A percentile compares a stretch with the other conserved stretches of the same genome.
phyloP scores from a whole-genome alignment of 768 basidiomycete species.

The Cyclocybe aegerita region DNA sequence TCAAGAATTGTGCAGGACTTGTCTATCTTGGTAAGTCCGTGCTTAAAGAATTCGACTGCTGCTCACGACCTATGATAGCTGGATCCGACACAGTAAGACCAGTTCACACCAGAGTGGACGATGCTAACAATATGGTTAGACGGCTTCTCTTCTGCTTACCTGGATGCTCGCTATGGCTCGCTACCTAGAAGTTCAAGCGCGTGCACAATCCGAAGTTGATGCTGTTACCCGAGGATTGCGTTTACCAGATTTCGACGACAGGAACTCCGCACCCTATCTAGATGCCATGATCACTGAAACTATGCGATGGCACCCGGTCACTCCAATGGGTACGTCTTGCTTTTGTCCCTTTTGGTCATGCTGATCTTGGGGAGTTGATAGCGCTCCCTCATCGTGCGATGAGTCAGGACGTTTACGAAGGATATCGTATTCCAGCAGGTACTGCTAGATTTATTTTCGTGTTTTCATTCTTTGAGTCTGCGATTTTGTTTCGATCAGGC shows the following conservation, averaged over 20 bases:
- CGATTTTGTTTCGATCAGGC: slow-evolving; percentile 12
- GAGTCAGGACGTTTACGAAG: slow-evolving; percentile 31
- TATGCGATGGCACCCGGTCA: slow-evolving; percentile 38
- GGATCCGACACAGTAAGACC: slow-evolving; percentile 19
- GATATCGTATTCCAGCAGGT: slow-evolving; percentile 24
- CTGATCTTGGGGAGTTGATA: slow-evolving; percentile 10
- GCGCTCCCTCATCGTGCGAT: slow-evolving; percentile 32
- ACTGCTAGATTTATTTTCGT: not conserved
- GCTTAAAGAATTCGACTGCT: not conserved
- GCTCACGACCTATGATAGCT: slow-evolving; percentile 3
- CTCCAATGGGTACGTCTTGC: slow-evolving; percentile 30
- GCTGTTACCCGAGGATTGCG: slow-evolving; percentile 34
- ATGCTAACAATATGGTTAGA: slow-evolving; percentile 8
- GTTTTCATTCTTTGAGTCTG: not conserved
- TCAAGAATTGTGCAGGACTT: slow-evolving; percentile 41
- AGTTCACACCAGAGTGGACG: not conserved
- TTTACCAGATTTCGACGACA: slow-evolving; percentile 41
- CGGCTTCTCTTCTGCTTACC: slow-evolving; percentile 24
- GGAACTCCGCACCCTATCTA: slow-evolving; percentile 37
- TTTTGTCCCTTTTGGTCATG: not conserved
- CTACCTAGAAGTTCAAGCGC: slow-evolving; percentile 39
- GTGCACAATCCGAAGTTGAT: slow-evolving; percentile 45
- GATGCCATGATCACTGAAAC: slow-evolving; percentile 44
- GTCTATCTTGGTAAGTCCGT: slow-evolving; percentile 35
- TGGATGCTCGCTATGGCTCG: slow-evolving; percentile 36